A percentile compares a stretch with the other conserved stretches of the same genome.
Evolutionary conservation across 2,329 filamentous ascomycete species (phyloP).

Genomic region (Xylariaceae sp.): DNA sequence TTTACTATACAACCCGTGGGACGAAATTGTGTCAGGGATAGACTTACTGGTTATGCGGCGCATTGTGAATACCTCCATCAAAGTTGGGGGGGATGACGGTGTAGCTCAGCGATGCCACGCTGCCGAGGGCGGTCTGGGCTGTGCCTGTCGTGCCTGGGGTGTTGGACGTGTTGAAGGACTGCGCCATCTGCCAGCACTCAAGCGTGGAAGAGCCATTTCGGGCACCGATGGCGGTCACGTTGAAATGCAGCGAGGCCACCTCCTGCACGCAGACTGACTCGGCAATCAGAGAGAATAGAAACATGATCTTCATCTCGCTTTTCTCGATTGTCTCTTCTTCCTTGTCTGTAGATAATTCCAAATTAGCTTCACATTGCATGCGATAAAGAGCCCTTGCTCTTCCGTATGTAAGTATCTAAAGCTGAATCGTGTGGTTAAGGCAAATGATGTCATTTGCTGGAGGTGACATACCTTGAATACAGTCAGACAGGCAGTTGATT

Average conservation of each 20-base stretch:
- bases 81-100: slow-evolving; percentile 33
- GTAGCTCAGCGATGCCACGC: slow-evolving; percentile 31
- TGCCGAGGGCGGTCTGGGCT: slow-evolving; percentile 28
- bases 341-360: no score
- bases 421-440: not conserved
- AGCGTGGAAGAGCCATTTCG: slow-evolving; percentile 34
- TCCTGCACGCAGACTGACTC: slow-evolving; percentile 1
- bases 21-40: not conserved
- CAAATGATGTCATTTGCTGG: slow-evolving; percentile 1
- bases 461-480: not conserved
- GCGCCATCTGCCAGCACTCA: slow-evolving; percentile 39
- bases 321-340: no score
- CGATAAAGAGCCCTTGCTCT: no score
- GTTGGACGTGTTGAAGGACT: slow-evolving; percentile 31
- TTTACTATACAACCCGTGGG: no score
- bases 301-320: no score
- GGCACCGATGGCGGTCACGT: slow-evolving; percentile 36
- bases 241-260: slow-evolving; percentile 24
- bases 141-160: slow-evolving; percentile 31
- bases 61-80: slow-evolving; percentile 37
- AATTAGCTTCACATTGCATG: no score
- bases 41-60: slow-evolving; percentile 36
- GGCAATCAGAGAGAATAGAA: no score
- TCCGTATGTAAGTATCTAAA: no score
- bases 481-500: no score